Percentiles rank a stretch among this genome's conserved stretches.
Evolutionary conservation across 495 filamentous ascomycete species (phyloP).

Genomic region (Aspergillus diversus): DNA sequence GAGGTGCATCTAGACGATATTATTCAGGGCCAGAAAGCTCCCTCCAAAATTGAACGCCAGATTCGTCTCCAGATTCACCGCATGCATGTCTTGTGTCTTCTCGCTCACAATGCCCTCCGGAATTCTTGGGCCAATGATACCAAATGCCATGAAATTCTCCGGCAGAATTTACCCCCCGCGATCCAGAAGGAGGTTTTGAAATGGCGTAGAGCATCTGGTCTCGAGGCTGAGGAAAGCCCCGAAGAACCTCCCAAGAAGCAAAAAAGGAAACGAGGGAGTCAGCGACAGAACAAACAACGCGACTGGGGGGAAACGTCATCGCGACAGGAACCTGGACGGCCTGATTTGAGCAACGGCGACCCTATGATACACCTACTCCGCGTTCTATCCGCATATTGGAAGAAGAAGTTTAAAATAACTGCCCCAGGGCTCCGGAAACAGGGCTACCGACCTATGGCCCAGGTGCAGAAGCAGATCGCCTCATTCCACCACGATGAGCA

Average conservation of each 20-base stretch:
- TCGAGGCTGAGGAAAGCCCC: conserved; percentile 49
- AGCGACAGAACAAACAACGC: conserved; percentile 40
- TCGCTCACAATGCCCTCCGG: conserved; percentile 86
- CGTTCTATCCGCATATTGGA: conserved; percentile 81
- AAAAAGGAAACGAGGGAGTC: conserved; percentile 46
- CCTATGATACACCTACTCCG: conserved; percentile 81
- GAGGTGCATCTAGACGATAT: conserved; percentile 59
- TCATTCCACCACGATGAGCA: conserved; percentile 64
- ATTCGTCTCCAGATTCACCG: conserved; percentile 80
- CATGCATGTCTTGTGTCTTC: conserved; percentile 84
- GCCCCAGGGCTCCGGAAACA: conserved; percentile 83
- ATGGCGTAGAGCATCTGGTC: conserved; percentile 70
- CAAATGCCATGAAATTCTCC: conserved; percentile 75
- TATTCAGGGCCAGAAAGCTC: conserved; percentile 78
- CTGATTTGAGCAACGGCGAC: conserved; percentile 78
- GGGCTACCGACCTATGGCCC: conserved; percentile 76
- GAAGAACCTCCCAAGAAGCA: conserved; percentile 37
- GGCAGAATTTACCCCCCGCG: conserved; percentile 67
- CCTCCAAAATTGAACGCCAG: conserved; percentile 78
- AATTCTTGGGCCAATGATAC: conserved; percentile 86
- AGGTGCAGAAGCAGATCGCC: conserved; percentile 65
- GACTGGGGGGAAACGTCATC: conserved; percentile 77
- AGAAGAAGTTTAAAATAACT: conserved; percentile 76
- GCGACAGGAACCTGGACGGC: conserved; percentile 66
- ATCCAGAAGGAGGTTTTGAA: conserved; percentile 73